Evolutionary conservation across 129 eudicot genomes (phyloP).

Genomic region (Arctium minus): DNA sequence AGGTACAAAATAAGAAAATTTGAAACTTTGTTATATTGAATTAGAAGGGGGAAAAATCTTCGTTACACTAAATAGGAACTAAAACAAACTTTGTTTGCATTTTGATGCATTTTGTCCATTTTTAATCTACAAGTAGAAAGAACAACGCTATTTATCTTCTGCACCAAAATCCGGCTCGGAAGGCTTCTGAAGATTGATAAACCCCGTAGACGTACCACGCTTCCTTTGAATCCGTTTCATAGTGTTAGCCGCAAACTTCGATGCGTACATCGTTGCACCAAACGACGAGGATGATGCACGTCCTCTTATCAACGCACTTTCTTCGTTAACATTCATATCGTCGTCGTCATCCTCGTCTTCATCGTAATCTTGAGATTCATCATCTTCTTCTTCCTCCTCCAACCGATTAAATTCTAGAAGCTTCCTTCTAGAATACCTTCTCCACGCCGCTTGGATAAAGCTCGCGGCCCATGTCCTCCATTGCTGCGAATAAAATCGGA

Average conservation of each 20-base stretch:
- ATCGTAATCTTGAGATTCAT: background rate
- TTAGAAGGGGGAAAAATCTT: background rate
- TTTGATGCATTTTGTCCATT: background rate
- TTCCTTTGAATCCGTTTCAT: conserved; percentile 51
- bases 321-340: conserved; percentile 29
- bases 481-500: conserved; percentile 82
- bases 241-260: conserved; percentile 71
- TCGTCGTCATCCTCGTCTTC: conserved; percentile 17
- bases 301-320: conserved; percentile 29
- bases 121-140: background rate
- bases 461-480: conserved; percentile 97
- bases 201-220: conserved; percentile 42
- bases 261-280: conserved; percentile 64
- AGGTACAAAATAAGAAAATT: background rate
- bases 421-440: conserved; percentile 64
- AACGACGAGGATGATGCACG: conserved; percentile 36
- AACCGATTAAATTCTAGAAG: conserved; percentile 40
- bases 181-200: conserved; percentile 53
- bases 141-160: conserved; percentile 6
- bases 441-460: conserved; percentile 92
- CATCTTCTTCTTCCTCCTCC: conserved; percentile 40
- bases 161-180: conserved; percentile 52
- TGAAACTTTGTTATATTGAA: background rate
- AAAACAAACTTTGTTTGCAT: background rate
- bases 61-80: background rate